Conservation (phyloP, 495 filamentous ascomycete species). For the Neurospora sp. region DNA sequence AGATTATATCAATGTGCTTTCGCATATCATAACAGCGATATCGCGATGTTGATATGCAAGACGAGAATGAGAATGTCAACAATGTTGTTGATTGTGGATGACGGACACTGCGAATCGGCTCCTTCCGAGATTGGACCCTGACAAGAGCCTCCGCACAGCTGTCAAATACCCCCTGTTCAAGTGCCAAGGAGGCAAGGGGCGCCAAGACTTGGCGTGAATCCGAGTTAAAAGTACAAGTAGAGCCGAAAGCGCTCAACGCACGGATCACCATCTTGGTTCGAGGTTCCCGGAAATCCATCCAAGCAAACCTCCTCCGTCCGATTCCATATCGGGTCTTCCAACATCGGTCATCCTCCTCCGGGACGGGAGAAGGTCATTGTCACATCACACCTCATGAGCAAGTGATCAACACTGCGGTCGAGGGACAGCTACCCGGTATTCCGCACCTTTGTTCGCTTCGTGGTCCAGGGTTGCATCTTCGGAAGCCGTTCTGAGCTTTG, state of each 20-base stretch:
- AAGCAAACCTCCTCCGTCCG: neutral
- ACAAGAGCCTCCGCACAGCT: neutral
- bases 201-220: neutral
- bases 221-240: neutral
- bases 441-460: neutral
- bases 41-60: neutral
- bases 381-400: neutral
- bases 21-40: neutral
- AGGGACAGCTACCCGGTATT: neutral
- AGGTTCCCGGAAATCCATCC: neutral
- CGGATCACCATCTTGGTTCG: neutral
- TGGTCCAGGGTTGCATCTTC: neutral
- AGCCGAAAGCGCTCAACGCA: neutral
- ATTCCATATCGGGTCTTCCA: neutral
- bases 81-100: neutral
- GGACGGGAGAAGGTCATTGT: neutral
- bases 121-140: neutral
- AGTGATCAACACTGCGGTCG: neutral
- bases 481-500: neutral
- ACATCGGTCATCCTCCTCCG: neutral
- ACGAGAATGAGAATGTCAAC: neutral
- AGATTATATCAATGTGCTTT: neutral
- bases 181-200: neutral
- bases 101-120: neutral
- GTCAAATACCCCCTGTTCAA: neutral